A percentile compares a stretch with the other conserved stretches of the same genome.
Evolutionary conservation across 2,329 filamentous ascomycete genomes (phyloP).

Genomic region (Fusarium sarcochroum): DNA sequence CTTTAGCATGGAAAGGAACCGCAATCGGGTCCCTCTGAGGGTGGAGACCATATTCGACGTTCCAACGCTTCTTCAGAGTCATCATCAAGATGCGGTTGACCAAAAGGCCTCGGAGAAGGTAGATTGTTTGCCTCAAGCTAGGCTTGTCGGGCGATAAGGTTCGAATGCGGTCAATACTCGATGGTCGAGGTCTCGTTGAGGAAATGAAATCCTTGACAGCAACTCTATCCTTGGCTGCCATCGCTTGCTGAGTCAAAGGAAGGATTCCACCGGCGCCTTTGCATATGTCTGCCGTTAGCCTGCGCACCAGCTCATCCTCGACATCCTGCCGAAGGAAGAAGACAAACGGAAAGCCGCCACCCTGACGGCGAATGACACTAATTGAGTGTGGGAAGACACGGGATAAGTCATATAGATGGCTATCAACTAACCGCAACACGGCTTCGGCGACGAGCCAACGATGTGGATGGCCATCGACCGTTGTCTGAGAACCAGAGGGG

Average conservation of each 20-base stretch:
- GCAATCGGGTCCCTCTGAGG: constrained; percentile 71
- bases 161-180: constrained; percentile 28
- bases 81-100: constrained; percentile 71
- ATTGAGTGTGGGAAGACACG: constrained; percentile 51
- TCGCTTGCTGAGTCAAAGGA: constrained; percentile 36
- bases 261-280: constrained; percentile 41
- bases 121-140: constrained; percentile 53
- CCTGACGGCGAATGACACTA: constrained; percentile 54
- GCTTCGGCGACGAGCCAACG: constrained; percentile 64
- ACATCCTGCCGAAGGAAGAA: constrained; percentile 67
- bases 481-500: constrained; percentile 64
- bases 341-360: constrained; percentile 60
- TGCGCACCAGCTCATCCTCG: constrained; percentile 58
- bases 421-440: constrained; percentile 59
- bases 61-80: constrained; percentile 74
- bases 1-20: constrained; percentile 62
- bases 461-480: constrained; percentile 67
- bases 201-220: constrained; percentile 47
- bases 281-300: constrained; percentile 43
- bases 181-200: constrained; percentile 17
- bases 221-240: constrained; percentile 40
- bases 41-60: constrained; percentile 75
- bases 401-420: constrained; percentile 56
- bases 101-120: constrained; percentile 74
- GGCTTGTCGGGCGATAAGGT: constrained; percentile 41